phyloP scores from a whole-genome alignment of 1,284 basidiomycete species.

The Mycena citricolor region DNA sequence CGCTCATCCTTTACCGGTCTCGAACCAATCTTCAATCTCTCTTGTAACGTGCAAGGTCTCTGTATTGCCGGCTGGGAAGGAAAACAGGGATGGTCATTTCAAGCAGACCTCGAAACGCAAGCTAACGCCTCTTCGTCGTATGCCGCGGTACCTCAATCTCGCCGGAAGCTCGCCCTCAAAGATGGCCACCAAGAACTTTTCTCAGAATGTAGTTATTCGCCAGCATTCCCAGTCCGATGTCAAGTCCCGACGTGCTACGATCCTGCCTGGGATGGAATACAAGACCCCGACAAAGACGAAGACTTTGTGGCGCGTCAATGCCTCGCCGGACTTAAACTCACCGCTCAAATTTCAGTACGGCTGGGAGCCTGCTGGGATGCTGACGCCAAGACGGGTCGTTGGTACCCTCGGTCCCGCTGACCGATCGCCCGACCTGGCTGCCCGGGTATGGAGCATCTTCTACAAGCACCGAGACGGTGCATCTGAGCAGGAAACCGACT shows the following conservation, averaged over 20 bases:
- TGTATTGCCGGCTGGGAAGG: not conserved
- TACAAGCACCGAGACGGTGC: conserved; percentile 14
- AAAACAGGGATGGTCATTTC: not conserved
- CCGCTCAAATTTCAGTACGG: too few relatives aligned
- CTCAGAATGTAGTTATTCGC: too few relatives aligned
- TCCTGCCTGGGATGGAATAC: too few relatives aligned
- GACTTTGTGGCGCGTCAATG: too few relatives aligned
- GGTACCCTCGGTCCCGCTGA: too few relatives aligned
- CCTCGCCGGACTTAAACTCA: not conserved
- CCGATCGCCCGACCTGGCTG: conserved; percentile 16
- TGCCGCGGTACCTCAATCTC: conserved; percentile 9
- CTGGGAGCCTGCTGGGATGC: too few relatives aligned
- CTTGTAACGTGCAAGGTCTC: not conserved
- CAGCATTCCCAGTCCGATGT: too few relatives aligned
- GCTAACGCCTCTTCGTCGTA: conserved; percentile 1
- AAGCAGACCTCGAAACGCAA: not conserved
- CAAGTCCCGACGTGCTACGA: too few relatives aligned
- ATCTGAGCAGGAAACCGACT: conserved; percentile 1
- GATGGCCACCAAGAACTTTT: not conserved
- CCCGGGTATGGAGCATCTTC: conserved; percentile 18
- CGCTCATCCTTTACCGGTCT: not conserved
- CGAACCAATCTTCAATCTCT: not conserved
- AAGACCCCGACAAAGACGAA: too few relatives aligned
- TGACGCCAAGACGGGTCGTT: too few relatives aligned
- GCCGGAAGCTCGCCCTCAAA: conserved; percentile 1